Evolutionary conservation across 768 basidiomycete species (phyloP).

Genomic region (Tulasnella calospora): DNA sequence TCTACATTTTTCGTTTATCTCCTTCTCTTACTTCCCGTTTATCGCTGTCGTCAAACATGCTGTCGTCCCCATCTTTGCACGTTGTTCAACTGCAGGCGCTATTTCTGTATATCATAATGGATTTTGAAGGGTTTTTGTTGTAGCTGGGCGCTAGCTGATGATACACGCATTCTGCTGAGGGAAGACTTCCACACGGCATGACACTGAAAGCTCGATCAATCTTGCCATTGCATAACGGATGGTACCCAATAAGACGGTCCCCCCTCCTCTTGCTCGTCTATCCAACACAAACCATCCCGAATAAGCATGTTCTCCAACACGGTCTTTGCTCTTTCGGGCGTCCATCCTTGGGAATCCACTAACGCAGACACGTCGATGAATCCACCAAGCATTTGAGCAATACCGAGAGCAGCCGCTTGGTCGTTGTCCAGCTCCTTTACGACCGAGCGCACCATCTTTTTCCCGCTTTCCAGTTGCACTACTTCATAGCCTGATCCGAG

Average conservation of each 20-base stretch:
- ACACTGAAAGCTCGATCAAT: conserved; percentile 9
- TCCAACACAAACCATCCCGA: conserved; percentile 88
- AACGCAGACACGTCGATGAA: conserved; percentile 61
- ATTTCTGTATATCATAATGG: not conserved
- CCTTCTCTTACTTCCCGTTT: not conserved
- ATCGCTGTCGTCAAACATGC: not conserved
- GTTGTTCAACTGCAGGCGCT: not conserved
- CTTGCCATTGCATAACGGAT: conserved; percentile 80
- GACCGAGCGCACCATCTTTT: conserved; percentile 82
- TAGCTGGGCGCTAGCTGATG: not conserved
- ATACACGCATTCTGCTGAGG: not conserved
- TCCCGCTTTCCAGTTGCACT: conserved; percentile 60
- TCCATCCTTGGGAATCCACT: conserved; percentile 62
- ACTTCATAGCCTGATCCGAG: conserved; percentile 90
- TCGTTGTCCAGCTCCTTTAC: conserved; percentile 87
- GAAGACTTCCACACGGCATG: too few species aligned
- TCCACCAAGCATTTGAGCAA: conserved; percentile 72
- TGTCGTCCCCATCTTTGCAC: not conserved
- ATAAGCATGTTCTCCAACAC: conserved; percentile 88
- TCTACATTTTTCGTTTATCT: not conserved
- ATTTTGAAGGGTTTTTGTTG: not conserved
- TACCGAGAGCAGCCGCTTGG: conserved; percentile 62
- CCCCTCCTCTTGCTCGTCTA: conserved; percentile 76
- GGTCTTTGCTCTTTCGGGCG: conserved; percentile 62
- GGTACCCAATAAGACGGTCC: conserved; percentile 81